These are phyloP conservation scores for Gracilaria gracilis DNA, from an alignment of 23 red algal genomes.

Conservation along the genomic window DNA sequence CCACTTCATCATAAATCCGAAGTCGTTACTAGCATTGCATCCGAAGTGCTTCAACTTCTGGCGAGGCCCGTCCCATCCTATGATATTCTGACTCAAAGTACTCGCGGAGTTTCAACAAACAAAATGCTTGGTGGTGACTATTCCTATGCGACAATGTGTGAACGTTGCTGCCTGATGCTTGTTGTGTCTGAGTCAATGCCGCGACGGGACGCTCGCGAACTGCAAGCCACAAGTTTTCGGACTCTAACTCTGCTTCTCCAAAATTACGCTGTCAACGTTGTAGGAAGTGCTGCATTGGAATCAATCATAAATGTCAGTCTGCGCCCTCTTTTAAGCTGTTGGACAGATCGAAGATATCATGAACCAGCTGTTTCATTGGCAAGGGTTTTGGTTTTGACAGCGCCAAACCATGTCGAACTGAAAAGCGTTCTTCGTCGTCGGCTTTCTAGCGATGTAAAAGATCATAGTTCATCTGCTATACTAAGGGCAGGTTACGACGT, in stretches of 20 bases:
- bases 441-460: conserved; percentile 28
- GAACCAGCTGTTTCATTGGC: conserved; percentile 32
- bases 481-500: conserved; percentile 38
- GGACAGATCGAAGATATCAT: conserved; percentile 59
- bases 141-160: conserved; percentile 53
- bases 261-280: conserved; percentile 29
- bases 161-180: conserved; percentile 62
- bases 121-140: conserved; percentile 74
- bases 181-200: conserved; percentile 42
- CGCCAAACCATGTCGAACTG: conserved; percentile 43
- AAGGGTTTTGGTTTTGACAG: conserved; percentile 32
- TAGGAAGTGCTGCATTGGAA: conserved; percentile 36
- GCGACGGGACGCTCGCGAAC: conserved; percentile 39
- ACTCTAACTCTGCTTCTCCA: conserved; percentile 36
- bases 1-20: conserved; percentile 44
- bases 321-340: conserved; percentile 36
- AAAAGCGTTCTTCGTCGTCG: conserved; percentile 19
- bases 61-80: conserved; percentile 31
- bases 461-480: conserved; percentile 40
- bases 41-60: conserved; percentile 43
- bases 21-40: conserved; percentile 38
- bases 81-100: conserved; percentile 59
- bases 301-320: conserved; percentile 59
- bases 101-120: conserved; percentile 34
- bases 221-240: conserved; percentile 42